Base-by-base conservation (phyloP, 2,329 filamentous ascomycete species). In the Claviceps pazoutovae region DNA sequence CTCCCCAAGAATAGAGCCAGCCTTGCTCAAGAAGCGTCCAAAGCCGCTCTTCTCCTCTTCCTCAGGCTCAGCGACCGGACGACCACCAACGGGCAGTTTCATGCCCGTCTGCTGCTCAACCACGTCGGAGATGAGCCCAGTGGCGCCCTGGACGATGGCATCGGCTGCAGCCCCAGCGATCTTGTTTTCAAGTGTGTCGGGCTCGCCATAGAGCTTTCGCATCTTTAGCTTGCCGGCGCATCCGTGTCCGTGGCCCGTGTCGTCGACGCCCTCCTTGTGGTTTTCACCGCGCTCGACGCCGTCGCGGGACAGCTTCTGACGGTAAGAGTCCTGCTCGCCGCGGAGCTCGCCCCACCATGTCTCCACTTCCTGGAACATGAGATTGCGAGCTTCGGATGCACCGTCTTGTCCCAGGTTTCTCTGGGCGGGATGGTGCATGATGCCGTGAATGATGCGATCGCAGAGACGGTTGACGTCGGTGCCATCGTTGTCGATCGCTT, bases 341-440 rank as follows among this genome's bases (percentile, higher is more conserved):
- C 71, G 71, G 69, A 88, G 80, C 51, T 78, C 71, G 42, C 71
- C 65, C 90, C 90, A 96, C 90, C 90, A 96, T 57, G 85, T 72
- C 66, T 86, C 73, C 5, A 96, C 83, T 17, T 83, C 82, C n/a
- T 73, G 66, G 69, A 90, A 95, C 82, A 95, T 91, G 58, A 82
- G 71, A 30, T 73, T 66, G 51, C 88, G 86, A 51, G 88, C 85
- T 59, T 94, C 85, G 7, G 68, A 62, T 13, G 81, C 82, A 11
- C 84, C 86, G 61, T 89, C 84, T 19, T 82, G 73, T 47, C 84
- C 86, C 63, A 76, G 71, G 9, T 81, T 70, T 52, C 85, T 82
- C 58, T 88, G 82, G 47, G 88, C 88, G 2, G 90, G 91, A 67
- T 96, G 90, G 62, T 95, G 88, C 66, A 96, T 80, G 38, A 95